Percentiles rank a stretch among this genome's conserved stretches.
These are phyloP conservation scores for Aspergillus wentii DNA, from an alignment of 495 filamentous ascomycete genomes.

Conservation along the genomic window DNA sequence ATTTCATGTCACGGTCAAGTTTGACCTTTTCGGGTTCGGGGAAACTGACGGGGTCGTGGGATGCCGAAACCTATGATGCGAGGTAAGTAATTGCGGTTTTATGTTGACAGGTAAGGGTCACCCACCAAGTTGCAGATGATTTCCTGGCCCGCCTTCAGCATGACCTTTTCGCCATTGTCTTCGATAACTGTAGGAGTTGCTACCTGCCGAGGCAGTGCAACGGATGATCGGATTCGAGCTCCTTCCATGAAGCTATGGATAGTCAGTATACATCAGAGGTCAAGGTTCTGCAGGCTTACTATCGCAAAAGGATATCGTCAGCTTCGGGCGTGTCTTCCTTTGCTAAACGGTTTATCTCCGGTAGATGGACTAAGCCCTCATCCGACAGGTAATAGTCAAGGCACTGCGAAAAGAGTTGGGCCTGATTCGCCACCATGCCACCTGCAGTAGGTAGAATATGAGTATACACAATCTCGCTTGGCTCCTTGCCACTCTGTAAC, in stretches of 20 bases:
- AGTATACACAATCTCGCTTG: slow-evolving; percentile 65
- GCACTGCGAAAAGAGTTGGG: slow-evolving; percentile 65
- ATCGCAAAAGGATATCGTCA: slow-evolving; percentile 41
- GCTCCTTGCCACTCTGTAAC: slow-evolving; percentile 51
- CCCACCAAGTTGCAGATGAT: slow-evolving; percentile 48
- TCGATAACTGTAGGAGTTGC: slow-evolving; percentile 32
- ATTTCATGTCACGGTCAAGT: slow-evolving; percentile 56
- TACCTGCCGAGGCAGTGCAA: slow-evolving; percentile 48
- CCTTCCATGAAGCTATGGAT: slow-evolving; percentile 53
- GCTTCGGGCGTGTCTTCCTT: slow-evolving; percentile 39
- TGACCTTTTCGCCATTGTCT: slow-evolving; percentile 35
- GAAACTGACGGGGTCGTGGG: slow-evolving; percentile 54
- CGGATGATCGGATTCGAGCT: slow-evolving; percentile 50
- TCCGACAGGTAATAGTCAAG: slow-evolving; percentile 71
- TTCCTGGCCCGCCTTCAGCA: slow-evolving; percentile 40
- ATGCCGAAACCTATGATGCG: slow-evolving; percentile 36
- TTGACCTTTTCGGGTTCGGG: slow-evolving; percentile 61
- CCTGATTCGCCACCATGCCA: slow-evolving; percentile 63
- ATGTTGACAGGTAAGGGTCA: too few relatives aligned
- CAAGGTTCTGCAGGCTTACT: slow-evolving; percentile 24
- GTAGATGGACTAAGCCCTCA: slow-evolving; percentile 46
- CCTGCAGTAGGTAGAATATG: slow-evolving; percentile 60
- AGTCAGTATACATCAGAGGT: slow-evolving; percentile 9
- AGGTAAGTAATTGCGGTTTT: too few relatives aligned
- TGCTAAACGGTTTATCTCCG: slow-evolving; percentile 52